Percentiles rank a stretch among this genome's conserved stretches.
phyloP scores from a whole-genome alignment of 345 rosid species.

The Salix caprea region DNA sequence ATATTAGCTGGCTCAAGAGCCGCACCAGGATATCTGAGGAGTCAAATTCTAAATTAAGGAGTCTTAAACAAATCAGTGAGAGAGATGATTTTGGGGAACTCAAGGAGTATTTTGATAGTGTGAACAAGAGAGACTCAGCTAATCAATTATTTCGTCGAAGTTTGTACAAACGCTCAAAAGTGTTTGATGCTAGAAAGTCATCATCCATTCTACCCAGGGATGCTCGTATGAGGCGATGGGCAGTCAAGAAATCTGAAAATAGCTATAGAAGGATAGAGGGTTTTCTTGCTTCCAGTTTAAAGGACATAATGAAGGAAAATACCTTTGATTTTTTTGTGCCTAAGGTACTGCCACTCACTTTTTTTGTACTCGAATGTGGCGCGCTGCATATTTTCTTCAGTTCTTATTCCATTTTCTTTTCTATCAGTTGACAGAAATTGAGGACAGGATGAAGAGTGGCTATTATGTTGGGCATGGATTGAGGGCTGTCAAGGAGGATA shows the following conservation, averaged over 20 bases:
- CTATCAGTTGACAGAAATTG: constrained; percentile 79
- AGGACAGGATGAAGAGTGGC: constrained; percentile 75
- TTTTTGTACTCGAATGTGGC: neutral
- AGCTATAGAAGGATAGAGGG: constrained; percentile 89
- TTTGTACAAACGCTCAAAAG: constrained; percentile 86
- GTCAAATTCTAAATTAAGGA: constrained; percentile 49
- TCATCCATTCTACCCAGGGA: constrained; percentile 90
- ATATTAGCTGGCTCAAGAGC: constrained; percentile 57
- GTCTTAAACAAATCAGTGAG: constrained; percentile 62
- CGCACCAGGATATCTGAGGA: constrained; percentile 38
- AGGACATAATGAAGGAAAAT: constrained; percentile 90
- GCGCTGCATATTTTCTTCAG: constrained; percentile 8
- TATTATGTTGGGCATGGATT: constrained; percentile 82
- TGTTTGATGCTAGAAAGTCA: constrained; percentile 88
- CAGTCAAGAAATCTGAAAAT: constrained; percentile 77
- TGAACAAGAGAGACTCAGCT: constrained; percentile 85
- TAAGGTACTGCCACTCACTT: constrained; percentile 49
- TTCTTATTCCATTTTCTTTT: constrained; percentile 16
- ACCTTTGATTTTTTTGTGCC: constrained; percentile 74
- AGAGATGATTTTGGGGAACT: constrained; percentile 86
- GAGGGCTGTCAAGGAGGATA: constrained; percentile 86
- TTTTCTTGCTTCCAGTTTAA: constrained; percentile 81
- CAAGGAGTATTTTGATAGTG: constrained; percentile 93
- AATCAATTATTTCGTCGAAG: constrained; percentile 77
- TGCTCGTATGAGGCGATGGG: constrained; percentile 94